Conservation (phyloP, 345 rosid species). For the Pistacia vera region DNA sequence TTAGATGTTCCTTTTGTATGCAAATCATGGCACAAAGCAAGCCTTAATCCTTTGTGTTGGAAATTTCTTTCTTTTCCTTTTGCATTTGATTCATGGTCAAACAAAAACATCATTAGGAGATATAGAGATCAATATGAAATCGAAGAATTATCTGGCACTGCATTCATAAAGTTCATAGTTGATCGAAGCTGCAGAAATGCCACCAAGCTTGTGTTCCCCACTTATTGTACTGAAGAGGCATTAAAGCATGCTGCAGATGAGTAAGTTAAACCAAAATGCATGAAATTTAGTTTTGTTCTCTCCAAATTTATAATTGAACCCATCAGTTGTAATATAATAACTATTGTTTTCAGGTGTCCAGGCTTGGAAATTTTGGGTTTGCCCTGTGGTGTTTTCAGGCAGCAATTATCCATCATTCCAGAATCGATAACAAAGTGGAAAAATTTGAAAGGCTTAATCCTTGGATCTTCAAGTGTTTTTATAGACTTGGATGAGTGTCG, state of each 20-base stretch:
- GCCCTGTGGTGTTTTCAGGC: no score
- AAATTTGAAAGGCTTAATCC: not conserved
- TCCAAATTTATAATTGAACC: not conserved
- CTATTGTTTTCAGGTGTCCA: not conserved
- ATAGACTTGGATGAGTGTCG: not conserved
- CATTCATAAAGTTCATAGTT: not conserved
- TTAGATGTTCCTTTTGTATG: conserved; percentile 22
- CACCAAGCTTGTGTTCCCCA: not conserved
- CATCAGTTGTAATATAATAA: not conserved
- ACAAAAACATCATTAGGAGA: not conserved
- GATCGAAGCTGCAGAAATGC: not conserved
- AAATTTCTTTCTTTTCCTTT: not conserved
- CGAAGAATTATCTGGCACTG: not conserved
- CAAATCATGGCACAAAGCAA: conserved; percentile 21
- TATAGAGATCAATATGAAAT: not conserved
- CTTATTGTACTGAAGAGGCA: not conserved
- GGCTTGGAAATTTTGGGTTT: not conserved
- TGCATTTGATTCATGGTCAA: not conserved
- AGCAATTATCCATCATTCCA: not conserved
- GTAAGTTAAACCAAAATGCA: not conserved
- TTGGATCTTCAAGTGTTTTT: not conserved
- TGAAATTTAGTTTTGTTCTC: not conserved
- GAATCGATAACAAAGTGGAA: not conserved
- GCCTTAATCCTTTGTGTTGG: conserved; percentile 13
- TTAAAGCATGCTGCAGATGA: not conserved